Evolutionary conservation across 352 stramenopile species (phyloP).

Genomic region (Saprolegnia diclina): DNA sequence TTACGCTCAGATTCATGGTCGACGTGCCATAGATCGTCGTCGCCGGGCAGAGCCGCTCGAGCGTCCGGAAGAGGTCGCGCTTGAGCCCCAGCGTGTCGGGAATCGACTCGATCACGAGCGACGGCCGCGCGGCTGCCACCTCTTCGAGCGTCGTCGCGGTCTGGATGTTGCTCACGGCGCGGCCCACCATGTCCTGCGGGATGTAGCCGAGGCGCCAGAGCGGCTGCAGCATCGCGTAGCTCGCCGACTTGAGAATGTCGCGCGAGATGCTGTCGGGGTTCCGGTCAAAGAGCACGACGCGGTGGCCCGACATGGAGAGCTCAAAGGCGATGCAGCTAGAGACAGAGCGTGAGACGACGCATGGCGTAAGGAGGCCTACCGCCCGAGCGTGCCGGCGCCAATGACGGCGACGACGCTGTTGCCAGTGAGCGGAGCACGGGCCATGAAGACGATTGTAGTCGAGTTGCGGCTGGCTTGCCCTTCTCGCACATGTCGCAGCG

Average conservation of each 20-base stretch:
- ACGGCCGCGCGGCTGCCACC: slow-evolving; percentile 35
- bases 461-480: too few species aligned
- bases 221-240: slow-evolving; percentile 50
- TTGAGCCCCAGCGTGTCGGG: slow-evolving; percentile 57
- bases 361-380: slow-evolving; percentile 26
- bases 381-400: slow-evolving; percentile 58
- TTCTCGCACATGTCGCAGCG: too few species aligned
- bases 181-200: slow-evolving; percentile 66
- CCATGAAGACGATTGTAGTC: neutral
- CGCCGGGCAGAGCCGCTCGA: slow-evolving; percentile 48
- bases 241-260: slow-evolving; percentile 29
- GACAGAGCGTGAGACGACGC: neutral
- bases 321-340: slow-evolving; percentile 59
- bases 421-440: neutral
- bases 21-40: slow-evolving; percentile 58
- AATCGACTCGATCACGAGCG: slow-evolving; percentile 64
- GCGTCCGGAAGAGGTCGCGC: slow-evolving; percentile 48
- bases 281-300: slow-evolving; percentile 54
- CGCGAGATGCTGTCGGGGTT: slow-evolving; percentile 36
- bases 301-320: slow-evolving; percentile 52
- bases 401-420: slow-evolving; percentile 42
- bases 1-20: slow-evolving; percentile 52
- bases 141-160: slow-evolving; percentile 42
- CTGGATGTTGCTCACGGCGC: slow-evolving; percentile 46
- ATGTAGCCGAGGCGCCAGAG: slow-evolving; percentile 70